Evolutionary conservation across 176 grass and related monocot species (phyloP).

Genomic region (Phragmites australis): DNA sequence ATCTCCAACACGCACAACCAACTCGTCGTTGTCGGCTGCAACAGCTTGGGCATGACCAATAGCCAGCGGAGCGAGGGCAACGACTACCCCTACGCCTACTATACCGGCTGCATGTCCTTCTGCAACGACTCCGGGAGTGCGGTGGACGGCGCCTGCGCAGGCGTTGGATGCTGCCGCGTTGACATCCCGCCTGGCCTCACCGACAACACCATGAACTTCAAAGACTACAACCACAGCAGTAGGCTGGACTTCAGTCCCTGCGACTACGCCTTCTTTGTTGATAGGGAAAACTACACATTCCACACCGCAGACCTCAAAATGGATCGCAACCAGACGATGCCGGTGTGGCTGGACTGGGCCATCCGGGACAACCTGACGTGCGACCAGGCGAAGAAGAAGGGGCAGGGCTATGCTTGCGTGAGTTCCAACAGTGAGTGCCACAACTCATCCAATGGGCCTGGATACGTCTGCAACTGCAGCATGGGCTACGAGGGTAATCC

Average conservation of each 20-base stretch:
- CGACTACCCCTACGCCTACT: neutral
- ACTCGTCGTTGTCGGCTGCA: slow-evolving; percentile 13
- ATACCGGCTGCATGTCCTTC: slow-evolving; percentile 18
- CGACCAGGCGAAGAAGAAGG: neutral
- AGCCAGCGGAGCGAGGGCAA: neutral
- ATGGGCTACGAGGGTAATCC: slow-evolving; percentile 29
- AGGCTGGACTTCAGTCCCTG: neutral
- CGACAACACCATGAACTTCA: neutral
- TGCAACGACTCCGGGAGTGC: neutral
- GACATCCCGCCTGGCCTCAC: slow-evolving; percentile 13
- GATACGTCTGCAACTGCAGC: slow-evolving; percentile 28
- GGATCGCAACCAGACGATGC: too few species aligned
- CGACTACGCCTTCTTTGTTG: slow-evolving; percentile 26
- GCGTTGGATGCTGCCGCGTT: slow-evolving; percentile 8
- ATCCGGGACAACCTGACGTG: neutral
- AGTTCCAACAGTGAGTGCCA: slow-evolving; percentile 8
- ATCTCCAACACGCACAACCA: slow-evolving; percentile 21
- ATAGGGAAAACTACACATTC: slow-evolving; percentile 11
- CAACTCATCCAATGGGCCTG: neutral
- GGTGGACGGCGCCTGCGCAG: neutral
- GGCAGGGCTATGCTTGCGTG: neutral
- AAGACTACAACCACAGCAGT: accelerated
- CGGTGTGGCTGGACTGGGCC: slow-evolving; percentile 31
- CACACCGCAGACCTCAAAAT: neutral
- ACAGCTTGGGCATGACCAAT: neutral